Conservation (phyloP, 352 stramenopile genomes). For the Globisporangium recalcitrans region DNA sequence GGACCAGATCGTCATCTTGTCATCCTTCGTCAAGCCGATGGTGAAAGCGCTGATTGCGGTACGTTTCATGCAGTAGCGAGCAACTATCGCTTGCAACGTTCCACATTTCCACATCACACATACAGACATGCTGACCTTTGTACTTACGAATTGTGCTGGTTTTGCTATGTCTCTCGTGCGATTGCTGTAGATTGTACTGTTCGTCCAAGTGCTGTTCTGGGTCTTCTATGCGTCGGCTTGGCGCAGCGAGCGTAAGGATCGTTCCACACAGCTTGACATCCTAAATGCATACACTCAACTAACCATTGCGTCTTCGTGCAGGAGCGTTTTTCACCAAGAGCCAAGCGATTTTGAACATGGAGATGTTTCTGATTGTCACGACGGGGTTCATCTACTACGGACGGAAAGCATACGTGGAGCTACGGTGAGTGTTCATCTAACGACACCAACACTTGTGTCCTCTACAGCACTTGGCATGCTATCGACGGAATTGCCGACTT, state of each 20-base stretch:
- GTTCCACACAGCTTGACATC: not conserved
- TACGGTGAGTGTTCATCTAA: conserved; percentile 42
- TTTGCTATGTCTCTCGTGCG: not conserved
- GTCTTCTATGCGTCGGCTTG: conserved; percentile 73
- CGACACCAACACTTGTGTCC: too few relatives aligned
- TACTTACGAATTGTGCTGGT: conserved; percentile 2
- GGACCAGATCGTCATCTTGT: conserved; percentile 59
- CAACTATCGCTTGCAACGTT: too few relatives aligned
- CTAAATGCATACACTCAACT: not conserved
- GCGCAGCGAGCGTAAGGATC: conserved; percentile 53
- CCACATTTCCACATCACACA: too few relatives aligned
- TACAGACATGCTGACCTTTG: conserved; percentile 1
- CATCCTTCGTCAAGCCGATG: conserved; percentile 60
- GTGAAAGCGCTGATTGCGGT: conserved; percentile 62
- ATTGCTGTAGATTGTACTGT: conserved; percentile 37
- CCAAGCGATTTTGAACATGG: conserved; percentile 78
- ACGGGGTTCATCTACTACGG: conserved; percentile 72
- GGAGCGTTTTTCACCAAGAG: conserved; percentile 75
- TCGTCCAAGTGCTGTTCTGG: conserved; percentile 68
- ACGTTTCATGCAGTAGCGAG: conserved; percentile 13
- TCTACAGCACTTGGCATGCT: not conserved
- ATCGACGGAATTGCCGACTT: not conserved
- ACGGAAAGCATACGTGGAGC: conserved; percentile 74
- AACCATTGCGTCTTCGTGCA: conserved; percentile 18
- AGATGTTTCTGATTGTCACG: conserved; percentile 76